Conservation (phyloP, 164 flowering plant species). For the grape (Vitis vinifera) region ASM3070453v1 NC_081806.1:18790001-18790500, state of each 20-base stretch:
- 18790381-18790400: conserved; percentile 1
- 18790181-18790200: no score
- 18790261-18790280: no score
- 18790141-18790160: not conserved
- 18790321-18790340: conserved; percentile 4
- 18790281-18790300: no score
- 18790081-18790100: not conserved
- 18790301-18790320: no score
- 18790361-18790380: not conserved
- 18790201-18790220: no score
- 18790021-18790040: conserved; percentile 3
- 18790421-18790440: not conserved
- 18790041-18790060: conserved; percentile 7
- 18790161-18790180: no score
- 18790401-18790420: conserved; percentile 1
- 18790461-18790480: conserved; percentile 5
- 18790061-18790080: conserved; percentile 2
- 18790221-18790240: no score
- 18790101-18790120: not conserved
- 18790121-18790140: conserved; percentile 3
- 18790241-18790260: no score
- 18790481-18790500: no score
- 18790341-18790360: conserved; percentile 2
- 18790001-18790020: conserved; percentile 4
- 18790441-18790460: not conserved